Evolutionary conservation across 208 protist genomes (phyloP), one percentile per base, ranked within the genome.

Genomic region (Acanthamoeba triangularis): DNA sequence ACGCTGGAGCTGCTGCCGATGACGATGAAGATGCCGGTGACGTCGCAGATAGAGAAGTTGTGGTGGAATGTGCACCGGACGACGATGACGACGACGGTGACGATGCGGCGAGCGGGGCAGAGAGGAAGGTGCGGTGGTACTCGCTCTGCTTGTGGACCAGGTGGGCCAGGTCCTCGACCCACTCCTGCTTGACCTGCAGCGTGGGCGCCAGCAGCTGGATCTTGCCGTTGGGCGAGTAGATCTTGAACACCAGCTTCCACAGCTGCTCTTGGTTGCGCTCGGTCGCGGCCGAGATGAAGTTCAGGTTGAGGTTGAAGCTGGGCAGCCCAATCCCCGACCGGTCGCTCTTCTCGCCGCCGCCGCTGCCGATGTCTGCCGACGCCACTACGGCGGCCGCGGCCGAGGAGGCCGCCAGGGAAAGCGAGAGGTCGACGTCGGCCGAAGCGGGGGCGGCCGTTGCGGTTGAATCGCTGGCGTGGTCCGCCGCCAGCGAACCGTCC

Each of bases 201-300:
- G 78, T 61, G 49, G 78, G 78, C 41, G 78, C 78, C 7, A 87
- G 47, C 30, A 87, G 78, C 78, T 87, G 78, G 28, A 87, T 61
- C 33, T 87, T 87, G 28, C 78, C 78, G 33, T 87, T 87, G 33
- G 78, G 78, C 28, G 78, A 87, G 33, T 87, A 59, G 30, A 87
- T 87, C 49, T 87, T 87, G 49, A 87, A 87, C 37, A 59, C 78
- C 30, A 74, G 65, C 65, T 74, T 74, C 65, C 65, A 74, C 8
- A 74, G 65, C 33, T 74, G 65, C n/a, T 74, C 65, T 28, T 74
- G 65, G 30, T 74, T 74, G 56, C 56, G 56, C 56, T 80, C 41
- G 16, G 33, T 23, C 28, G 25, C 65, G 30, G 65, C 65, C 65
- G 65, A 74, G 65, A 74, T 74, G 65, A 74, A 74, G 65, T 74